These are phyloP conservation scores for Malassezia caprae DNA, from an alignment of 1,284 basidiomycete genomes.

Conservation along the genomic window DNA sequence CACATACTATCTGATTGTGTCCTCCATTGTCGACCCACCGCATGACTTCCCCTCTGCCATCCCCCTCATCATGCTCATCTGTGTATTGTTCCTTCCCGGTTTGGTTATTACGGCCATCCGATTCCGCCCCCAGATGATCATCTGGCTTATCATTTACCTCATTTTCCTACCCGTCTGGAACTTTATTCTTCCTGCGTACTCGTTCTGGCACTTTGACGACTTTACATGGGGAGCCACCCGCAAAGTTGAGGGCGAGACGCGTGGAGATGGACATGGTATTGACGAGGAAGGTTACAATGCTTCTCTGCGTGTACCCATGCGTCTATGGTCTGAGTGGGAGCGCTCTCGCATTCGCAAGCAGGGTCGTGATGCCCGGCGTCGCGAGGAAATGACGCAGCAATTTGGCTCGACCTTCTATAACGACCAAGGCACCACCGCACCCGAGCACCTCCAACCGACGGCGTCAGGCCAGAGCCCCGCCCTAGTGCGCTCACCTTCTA, in stretches of 20 bases:
- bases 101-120: constrained; percentile 87
- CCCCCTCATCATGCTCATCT: constrained; percentile 75
- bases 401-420: constrained; percentile 60
- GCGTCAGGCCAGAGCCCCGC: constrained; percentile 7
- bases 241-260: constrained; percentile 62
- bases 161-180: constrained; percentile 53
- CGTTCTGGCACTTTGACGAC: constrained; percentile 99
- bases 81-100: constrained; percentile 85
- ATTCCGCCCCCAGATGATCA: constrained; percentile 83
- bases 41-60: constrained; percentile 81
- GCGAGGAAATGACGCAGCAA: constrained; percentile 37
- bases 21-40: constrained; percentile 68
- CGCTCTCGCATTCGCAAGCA: constrained; percentile 85
- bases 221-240: constrained; percentile 99
- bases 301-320: constrained; percentile 65
- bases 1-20: constrained; percentile 77
- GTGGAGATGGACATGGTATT: constrained; percentile 62
- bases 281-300: constrained; percentile 56
- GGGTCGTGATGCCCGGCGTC: constrained; percentile 72
- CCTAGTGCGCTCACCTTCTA: constrained; percentile 26
- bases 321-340: constrained; percentile 99
- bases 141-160: constrained; percentile 96
- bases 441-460: background rate
- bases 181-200: constrained; percentile 68
- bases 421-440: constrained; percentile 52